Base-by-base conservation (phyloP, 305 asterid species). In the Fraxinus platypoda region DNA sequence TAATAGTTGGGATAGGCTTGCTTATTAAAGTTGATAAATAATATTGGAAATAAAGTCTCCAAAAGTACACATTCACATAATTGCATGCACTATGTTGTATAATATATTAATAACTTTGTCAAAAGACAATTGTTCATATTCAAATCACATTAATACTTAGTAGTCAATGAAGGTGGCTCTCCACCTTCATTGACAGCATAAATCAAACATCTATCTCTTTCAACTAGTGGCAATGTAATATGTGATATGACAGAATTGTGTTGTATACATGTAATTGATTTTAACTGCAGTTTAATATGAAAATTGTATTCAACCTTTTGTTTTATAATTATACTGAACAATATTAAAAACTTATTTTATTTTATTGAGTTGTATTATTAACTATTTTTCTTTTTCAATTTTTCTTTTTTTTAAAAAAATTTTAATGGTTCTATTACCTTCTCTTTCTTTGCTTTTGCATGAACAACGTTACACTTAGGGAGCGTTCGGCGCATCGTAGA, bases 81-180 rank as follows among this genome's bases (percentile, higher is more conserved):
- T 64, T 11, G 74, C 74, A 25, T 66, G 74, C 34, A 35, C 25
- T 78, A n/a, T 76, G 21, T 66, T 77, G 30, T 74, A 38, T 75
- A 38, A 6, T 43, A 43, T 75, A 9, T 41, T 25, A 2, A 35
- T 13, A 72, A 13, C 8, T 38, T 37, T 43, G 54, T 35, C 57
- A 80, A 43, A 70, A 31, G 78, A 38, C 54, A 80, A 80, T 80
- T 21, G 6, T 80, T 46, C 49, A 37, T 21, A 43, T 17, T 6
- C 3, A 70, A 70, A 26, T 41, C 82, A 30, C n/a, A 75, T 37
- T 25, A 17, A 52, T 73, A 64, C 37, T 5, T 34, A 1, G 26
- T 35, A 52, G 78, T 80, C 78, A 74, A 52, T 72, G 49, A 81
- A 75, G 75, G 76, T 75, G 84, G 80, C 49, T 59, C 49, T 57